These are phyloP conservation scores for Pestalotiopsis sp. DNA, from an alignment of 2,329 filamentous ascomycete species.

Conservation along the genomic window DNA sequence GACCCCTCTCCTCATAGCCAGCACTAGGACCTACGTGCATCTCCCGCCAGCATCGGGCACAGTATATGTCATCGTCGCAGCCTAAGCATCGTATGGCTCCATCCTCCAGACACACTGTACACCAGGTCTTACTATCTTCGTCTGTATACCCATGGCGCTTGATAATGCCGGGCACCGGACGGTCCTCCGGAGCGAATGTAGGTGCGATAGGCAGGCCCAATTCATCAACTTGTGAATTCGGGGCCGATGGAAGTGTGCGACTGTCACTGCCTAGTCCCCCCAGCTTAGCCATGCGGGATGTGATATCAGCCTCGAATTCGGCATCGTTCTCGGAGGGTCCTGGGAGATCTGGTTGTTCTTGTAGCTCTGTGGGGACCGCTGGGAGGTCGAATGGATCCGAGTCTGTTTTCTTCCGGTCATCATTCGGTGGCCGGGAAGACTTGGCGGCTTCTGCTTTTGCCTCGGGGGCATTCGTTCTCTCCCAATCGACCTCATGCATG, in stretches of 20 bases:
- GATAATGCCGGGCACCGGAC: slow-evolving; percentile 39
- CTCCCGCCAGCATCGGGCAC: slow-evolving; percentile 77
- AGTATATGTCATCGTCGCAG: slow-evolving; percentile 75
- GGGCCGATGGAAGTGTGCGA: slow-evolving; percentile 28
- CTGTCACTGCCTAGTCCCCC: slow-evolving; percentile 33
- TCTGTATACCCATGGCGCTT: slow-evolving; percentile 58
- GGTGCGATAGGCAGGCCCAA: slow-evolving; percentile 53
- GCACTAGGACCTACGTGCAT: slow-evolving; percentile 74
- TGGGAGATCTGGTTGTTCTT: slow-evolving; percentile 33
- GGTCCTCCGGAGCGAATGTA: slow-evolving; percentile 48
- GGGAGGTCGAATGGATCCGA: slow-evolving; percentile 43
- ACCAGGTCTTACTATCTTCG: slow-evolving; percentile 77
- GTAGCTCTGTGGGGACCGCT: slow-evolving; percentile 46
- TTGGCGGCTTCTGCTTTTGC: not conserved
- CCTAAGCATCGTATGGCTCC: slow-evolving; percentile 73
- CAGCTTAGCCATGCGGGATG: slow-evolving; percentile 55
- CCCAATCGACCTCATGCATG: slow-evolving; percentile 47
- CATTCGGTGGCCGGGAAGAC: not conserved
- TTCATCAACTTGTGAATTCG: slow-evolving; percentile 32
- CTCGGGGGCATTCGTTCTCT: slow-evolving; percentile 20
- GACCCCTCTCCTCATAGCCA: slow-evolving; percentile 69
- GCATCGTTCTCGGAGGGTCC: slow-evolving; percentile 25
- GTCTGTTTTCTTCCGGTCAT: not conserved
- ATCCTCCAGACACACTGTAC: slow-evolving; percentile 80
- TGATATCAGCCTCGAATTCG: slow-evolving; percentile 48